Evolutionary conservation across 352 stramenopile genomes (phyloP), one percentile per base, ranked within the genome.

Genomic region (Phytophthora vignae): DNA sequence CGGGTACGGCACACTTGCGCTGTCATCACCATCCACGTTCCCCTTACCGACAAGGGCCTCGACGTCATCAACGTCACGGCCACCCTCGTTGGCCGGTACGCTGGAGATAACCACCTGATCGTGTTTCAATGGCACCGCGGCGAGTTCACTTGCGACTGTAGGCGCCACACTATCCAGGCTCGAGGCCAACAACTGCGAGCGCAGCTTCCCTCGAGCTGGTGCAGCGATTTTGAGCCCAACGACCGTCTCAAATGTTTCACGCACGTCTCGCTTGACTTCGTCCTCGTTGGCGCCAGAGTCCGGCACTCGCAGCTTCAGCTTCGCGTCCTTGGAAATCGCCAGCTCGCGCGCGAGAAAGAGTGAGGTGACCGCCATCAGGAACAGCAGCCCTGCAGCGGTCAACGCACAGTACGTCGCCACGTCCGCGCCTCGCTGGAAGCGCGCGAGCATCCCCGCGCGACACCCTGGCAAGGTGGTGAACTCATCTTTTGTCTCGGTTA

Each of bases 151-250:
- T 17, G 76, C 84, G 29, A 93, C 77, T 14, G 73, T 77, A 8
- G 81, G 83, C 4, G 77, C 44, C 4, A 93, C 84, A 29, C 63
- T 88, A 22, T 90, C 81, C 12, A 93, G 73, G 67, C 82, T 91
- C 0, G 77, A 77, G 2, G 77, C 75, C 11, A 91, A 56, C 56
- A 93, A 75, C 55, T 90, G 79, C 7, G 85, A 90, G 7, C 88
- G 74, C 36, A 93, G 81, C 58, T 91, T 93, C 5, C 85, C 85
- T 27, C 85, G 78, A 19, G 84, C 74, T 4, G 85, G 85, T n/a
- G 82, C 81, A 12, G 83, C 79, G 55, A 93, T 91, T 69, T 92
- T 90, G 40, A 93, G 79, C 3, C 85, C 85, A 7, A 92, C 81
- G 8, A 93, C 85, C 33, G 84, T 89, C 46, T 90, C 82, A 53